phyloP scores from a whole-genome alignment of 2,329 filamentous ascomycete species.

The Tricladium varicosporioides region DNA sequence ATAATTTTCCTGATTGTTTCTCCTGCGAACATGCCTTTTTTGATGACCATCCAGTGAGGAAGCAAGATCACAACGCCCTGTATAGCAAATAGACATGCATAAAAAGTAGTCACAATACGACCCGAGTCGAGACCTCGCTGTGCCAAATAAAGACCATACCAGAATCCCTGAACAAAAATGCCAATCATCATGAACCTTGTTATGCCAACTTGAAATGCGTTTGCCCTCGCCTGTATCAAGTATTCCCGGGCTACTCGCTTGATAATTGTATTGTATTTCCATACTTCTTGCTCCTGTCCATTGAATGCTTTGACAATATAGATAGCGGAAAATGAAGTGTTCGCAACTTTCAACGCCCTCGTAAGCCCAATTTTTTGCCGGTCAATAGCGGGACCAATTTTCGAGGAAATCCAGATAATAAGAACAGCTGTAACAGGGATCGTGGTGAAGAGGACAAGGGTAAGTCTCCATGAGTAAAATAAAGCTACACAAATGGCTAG shows the following conservation, averaged over 20 bases:
- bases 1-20: slow-evolving; percentile 54
- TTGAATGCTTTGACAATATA: slow-evolving; percentile 87
- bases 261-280: slow-evolving; percentile 60
- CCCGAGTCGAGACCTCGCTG: slow-evolving; percentile 56
- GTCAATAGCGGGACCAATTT: slow-evolving; percentile 64
- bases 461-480: slow-evolving; percentile 79
- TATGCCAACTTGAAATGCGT: slow-evolving; percentile 69
- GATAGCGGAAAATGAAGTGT: slow-evolving; percentile 69
- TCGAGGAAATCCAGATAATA: slow-evolving; percentile 58
- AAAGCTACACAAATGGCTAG: slow-evolving; percentile 71
- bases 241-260: slow-evolving; percentile 61
- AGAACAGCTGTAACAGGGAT: slow-evolving; percentile 65
- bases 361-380: slow-evolving; percentile 67
- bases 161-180: slow-evolving; percentile 88
- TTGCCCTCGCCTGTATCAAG: slow-evolving; percentile 64
- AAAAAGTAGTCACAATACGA: slow-evolving; percentile 79
- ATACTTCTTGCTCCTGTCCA: slow-evolving; percentile 66
- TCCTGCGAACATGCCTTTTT: slow-evolving; percentile 76
- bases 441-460: slow-evolving; percentile 72
- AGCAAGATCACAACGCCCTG: slow-evolving; percentile 72
- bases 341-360: slow-evolving; percentile 68
- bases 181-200: slow-evolving; percentile 71
- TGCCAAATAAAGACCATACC: slow-evolving; percentile 76
- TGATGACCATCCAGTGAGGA: slow-evolving; percentile 73
- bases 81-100: slow-evolving; percentile 73